These are phyloP conservation scores for Saitozyma podzolica DNA, from an alignment of 768 basidiomycete species.

Conservation along the genomic window DNA sequence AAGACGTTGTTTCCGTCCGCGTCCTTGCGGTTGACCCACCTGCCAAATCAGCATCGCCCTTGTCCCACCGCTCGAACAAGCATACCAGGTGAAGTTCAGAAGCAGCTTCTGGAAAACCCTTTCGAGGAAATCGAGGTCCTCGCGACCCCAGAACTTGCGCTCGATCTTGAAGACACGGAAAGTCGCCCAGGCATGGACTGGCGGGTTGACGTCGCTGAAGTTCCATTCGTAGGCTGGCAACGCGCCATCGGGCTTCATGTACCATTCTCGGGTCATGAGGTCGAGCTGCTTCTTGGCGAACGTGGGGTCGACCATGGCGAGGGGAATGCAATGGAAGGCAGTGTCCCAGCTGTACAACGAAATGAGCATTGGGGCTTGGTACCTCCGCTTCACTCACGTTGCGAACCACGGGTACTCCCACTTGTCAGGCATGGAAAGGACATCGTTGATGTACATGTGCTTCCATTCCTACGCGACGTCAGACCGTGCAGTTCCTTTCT, in stretches of 20 bases:
- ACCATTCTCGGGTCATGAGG: constrained; percentile 95
- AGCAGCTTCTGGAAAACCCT: constrained; percentile 97
- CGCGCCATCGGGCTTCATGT: constrained; percentile 94
- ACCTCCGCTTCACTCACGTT: constrained; percentile 55
- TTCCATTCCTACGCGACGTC: constrained; percentile 72
- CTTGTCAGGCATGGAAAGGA: constrained; percentile 99
- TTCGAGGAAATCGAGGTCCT: constrained; percentile 90
- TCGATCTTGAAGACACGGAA: constrained; percentile 99
- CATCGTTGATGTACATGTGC: constrained; percentile 91
- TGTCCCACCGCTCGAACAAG: background rate
- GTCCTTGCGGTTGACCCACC: constrained; percentile 99
- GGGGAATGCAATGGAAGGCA: constrained; percentile 98
- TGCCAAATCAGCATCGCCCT: constrained; percentile 39
- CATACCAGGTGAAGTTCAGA: constrained; percentile 77
- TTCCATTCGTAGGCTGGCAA: constrained; percentile 99
- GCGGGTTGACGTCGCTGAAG: constrained; percentile 96
- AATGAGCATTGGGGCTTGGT: background rate
- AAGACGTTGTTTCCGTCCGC: constrained; percentile 92
- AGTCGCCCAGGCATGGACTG: constrained; percentile 91
- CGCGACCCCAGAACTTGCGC: constrained; percentile 85
- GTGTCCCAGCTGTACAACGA: constrained; percentile 67
- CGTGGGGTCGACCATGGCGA: constrained; percentile 89
- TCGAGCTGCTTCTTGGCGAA: constrained; percentile 99
- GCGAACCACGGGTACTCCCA: constrained; percentile 99
- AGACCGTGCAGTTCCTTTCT: background rate